Evolutionary conservation across 768 basidiomycete species (phyloP), one percentile per base, ranked within the genome.

Genomic region (Boletus tylopilopsis): DNA sequence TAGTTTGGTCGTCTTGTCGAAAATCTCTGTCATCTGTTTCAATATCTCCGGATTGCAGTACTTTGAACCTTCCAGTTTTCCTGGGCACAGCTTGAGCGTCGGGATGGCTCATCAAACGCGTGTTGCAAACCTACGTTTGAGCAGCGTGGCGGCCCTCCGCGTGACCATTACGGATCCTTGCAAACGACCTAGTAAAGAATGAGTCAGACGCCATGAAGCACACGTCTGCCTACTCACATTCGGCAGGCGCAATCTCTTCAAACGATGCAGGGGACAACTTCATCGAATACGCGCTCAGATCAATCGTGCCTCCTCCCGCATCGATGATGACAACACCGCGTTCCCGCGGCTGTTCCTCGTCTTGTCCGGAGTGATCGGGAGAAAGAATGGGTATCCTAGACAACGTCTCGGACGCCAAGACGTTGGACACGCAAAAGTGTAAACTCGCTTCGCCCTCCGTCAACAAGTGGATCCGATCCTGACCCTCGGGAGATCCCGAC

Each of bases 401-500:
- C 38, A 63, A 21, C 25, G 45, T 10, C 13, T 76, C 71, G 6
- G 64, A 69, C 1, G 73, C 70, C 12, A 79, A 52, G 0, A 77
- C 73, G 46, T 71, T 76, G 25, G 71, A 65, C 18, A 82, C 69
- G 46, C 80, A 82, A 56, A 73, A 83, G 53, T 84, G 77, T 12
- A 83, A 59, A 55, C 78, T 80, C 0, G 82, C 82, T 54, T 85
- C 82, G 0, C 82, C 82, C 53, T 84, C 82, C 0, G 81, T 83
- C n/a, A 84, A 72, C 47, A 84, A 76, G 1, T 73, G 74, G 1
- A 84, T 57, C 0, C 79, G 74, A 4, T 68, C 60, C 25, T 71
- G 74, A 0, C 71, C 75, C 12, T 63, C 64, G 1, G 58, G 49
- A 0, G 62, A 70, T 43, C 75, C 64, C 0, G 73, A 64, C 11